Evolutionary conservation across 371 early-diverging fungal genomes (phyloP).

Genomic region (Mucor plumbeus): DNA sequence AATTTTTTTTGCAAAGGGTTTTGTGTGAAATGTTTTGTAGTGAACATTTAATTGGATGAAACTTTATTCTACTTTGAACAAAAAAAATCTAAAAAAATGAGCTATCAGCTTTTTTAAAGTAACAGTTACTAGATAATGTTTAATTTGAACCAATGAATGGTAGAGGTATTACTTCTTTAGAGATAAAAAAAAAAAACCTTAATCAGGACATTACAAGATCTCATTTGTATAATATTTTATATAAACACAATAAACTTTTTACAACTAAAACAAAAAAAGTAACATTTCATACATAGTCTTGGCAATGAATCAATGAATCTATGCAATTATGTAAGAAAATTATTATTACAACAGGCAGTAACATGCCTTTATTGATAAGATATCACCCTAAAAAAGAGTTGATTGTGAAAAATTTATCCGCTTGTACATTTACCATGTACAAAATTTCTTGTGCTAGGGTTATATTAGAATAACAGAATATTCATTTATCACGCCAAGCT

Average conservation of each 20-base stretch:
- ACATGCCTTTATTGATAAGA: too few species aligned
- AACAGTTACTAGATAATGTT: background rate
- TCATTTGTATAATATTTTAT: background rate
- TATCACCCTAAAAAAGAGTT: too few species aligned
- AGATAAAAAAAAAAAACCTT: conserved; percentile 1
- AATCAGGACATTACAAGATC: conserved; percentile 4
- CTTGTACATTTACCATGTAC: background rate
- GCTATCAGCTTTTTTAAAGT: background rate
- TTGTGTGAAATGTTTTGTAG: background rate
- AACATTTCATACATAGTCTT: background rate
- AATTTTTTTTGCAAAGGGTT: background rate
- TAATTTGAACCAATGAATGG: background rate
- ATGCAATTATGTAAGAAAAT: background rate
- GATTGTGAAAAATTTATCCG: background rate
- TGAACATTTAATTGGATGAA: background rate
- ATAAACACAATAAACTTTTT: background rate
- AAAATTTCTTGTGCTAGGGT: background rate
- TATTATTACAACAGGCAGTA: background rate
- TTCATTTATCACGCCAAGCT: conserved; percentile 1
- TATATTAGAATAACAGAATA: background rate
- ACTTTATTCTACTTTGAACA: background rate
- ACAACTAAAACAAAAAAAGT: background rate
- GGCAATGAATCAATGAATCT: too few species aligned
- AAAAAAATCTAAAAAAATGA: background rate
- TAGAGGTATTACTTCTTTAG: background rate